phyloP scores from a whole-genome alignment of 768 basidiomycete genomes.

The Lactarius akahatsu region DNA sequence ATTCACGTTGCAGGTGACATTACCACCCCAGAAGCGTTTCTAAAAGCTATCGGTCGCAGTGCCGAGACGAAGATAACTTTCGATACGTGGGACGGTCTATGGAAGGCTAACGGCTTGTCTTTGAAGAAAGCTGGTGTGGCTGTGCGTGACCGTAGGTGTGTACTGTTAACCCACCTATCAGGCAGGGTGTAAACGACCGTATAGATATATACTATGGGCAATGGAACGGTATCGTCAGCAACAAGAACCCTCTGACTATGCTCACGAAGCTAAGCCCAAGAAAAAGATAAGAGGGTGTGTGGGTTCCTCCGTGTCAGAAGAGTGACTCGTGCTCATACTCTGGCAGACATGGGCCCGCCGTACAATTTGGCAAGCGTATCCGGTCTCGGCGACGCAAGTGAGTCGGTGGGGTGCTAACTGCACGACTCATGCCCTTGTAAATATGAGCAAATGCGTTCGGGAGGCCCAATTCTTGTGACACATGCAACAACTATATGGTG shows the following conservation, averaged over 20 bases:
- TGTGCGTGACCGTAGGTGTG: slow-evolving; percentile 70
- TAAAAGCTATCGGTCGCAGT: slow-evolving; percentile 71
- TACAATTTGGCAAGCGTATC: slow-evolving; percentile 73
- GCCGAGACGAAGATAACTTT: slow-evolving; percentile 61
- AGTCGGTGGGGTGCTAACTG: background rate
- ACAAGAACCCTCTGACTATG: slow-evolving; percentile 54
- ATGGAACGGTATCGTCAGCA: slow-evolving; percentile 76
- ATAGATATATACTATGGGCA: slow-evolving; percentile 81
- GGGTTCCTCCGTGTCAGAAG: slow-evolving; percentile 7
- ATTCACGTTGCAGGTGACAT: slow-evolving; percentile 44
- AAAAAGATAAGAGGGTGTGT: slow-evolving; percentile 80
- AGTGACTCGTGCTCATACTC: background rate
- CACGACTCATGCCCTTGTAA: background rate
- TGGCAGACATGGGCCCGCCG: slow-evolving; percentile 67
- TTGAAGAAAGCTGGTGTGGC: slow-evolving; percentile 65
- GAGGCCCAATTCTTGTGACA: background rate
- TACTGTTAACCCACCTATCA: slow-evolving; percentile 10
- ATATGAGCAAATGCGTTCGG: background rate
- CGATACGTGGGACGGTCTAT: slow-evolving; percentile 73
- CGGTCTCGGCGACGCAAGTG: slow-evolving; percentile 47
- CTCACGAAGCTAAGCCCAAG: slow-evolving; percentile 63
- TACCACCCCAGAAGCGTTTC: slow-evolving; percentile 58
- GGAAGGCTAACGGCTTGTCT: slow-evolving; percentile 55
- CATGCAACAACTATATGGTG: background rate
- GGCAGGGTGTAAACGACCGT: slow-evolving; percentile 1